Base-by-base conservation (phyloP, 2,329 filamentous ascomycete genomes). In the Ilyonectria robusta region DNA sequence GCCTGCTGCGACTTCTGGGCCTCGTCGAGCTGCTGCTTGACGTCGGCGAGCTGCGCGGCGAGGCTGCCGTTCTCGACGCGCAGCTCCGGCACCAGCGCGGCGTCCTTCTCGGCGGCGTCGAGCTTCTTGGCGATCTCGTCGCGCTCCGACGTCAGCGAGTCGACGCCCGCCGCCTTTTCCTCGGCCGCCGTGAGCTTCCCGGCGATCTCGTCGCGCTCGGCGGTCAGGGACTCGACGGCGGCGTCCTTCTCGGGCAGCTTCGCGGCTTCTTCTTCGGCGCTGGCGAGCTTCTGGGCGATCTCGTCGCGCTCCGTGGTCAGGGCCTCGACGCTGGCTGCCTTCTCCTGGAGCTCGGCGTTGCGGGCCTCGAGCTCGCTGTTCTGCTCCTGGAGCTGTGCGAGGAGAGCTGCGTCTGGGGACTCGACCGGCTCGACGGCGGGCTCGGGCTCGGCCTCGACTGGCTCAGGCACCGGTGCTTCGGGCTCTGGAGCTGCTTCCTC, bases 21-120 rank as follows among this genome's bases (percentile, higher is more conserved):
- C 21, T 69, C 72, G 0, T 69, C 72, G 1, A 76, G 75, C 42
- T 62, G 42, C 54, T 59, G 33, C 58, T 54, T 56, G 37, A 40
- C 60, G n/a, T 70, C 68, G 1, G 66, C 68, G 17, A 70, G 66
- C 44, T 76, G 71, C 6, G 71, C 72, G 35, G 62, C 68, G 10
- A 76, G 75, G 21, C 63, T 68, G 10, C 68, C 75, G 59, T 76
- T 76, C 66, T 76, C 73, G 6, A 68, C 67, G 5, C 72, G 70
- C 2, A 76, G 55, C 6, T 68, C 62, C 2, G 72, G 62, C 2
- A 75, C 46, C 19, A 73, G 67, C 1, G 74, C 71, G 3, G 71
- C 70, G 17, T 75, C 72, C 4, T 65, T 51, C 63, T 74, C 70
- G 1, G 75, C 75, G 0, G 50, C 55, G 17, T 71, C 75, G 2